These are phyloP conservation scores for Nicotiana obtusifolia DNA, from an alignment of 257 asterid genomes.

Conservation along the genomic window DNA sequence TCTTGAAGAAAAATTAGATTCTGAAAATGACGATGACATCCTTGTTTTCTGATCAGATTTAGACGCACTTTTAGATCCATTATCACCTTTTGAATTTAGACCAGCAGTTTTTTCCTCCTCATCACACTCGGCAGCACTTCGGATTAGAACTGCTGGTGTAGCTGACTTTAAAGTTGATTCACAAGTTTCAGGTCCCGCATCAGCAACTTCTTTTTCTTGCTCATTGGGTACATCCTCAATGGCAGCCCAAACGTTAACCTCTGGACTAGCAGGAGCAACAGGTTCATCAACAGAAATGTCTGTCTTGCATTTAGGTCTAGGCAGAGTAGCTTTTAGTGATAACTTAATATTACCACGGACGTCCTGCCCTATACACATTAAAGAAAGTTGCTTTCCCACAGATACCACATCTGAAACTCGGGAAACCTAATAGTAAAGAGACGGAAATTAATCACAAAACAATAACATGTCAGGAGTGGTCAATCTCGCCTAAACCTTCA, in stretches of 20 bases:
- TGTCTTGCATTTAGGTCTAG: constrained; percentile 32
- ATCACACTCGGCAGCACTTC: constrained; percentile 85
- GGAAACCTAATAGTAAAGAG: constrained; percentile 50
- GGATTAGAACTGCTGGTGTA: constrained; percentile 44
- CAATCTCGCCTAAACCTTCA: neutral
- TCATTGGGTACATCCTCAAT: constrained; percentile 22
- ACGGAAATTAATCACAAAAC: constrained; percentile 9
- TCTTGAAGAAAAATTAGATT: constrained; percentile 9
- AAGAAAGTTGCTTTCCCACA: constrained; percentile 62
- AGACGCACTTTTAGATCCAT: constrained; percentile 19
- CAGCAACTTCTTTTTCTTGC: constrained; percentile 32
- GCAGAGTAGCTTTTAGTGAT: constrained; percentile 78
- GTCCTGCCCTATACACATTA: constrained; percentile 90
- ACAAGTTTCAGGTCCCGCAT: constrained; percentile 11
- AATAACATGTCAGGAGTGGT: constrained; percentile 3
- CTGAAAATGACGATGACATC: neutral
- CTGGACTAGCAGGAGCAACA: constrained; percentile 21
- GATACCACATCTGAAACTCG: constrained; percentile 76
- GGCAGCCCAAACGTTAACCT: constrained; percentile 35
- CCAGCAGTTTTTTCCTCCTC: constrained; percentile 48
- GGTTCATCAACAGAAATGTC: constrained; percentile 22
- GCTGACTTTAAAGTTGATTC: constrained; percentile 33
- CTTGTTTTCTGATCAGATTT: constrained; percentile 7
- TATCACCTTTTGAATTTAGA: constrained; percentile 26
- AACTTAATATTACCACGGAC: constrained; percentile 80